Conservation (phyloP, 176 grass and related monocot species). For the Carex parvula region DNA sequence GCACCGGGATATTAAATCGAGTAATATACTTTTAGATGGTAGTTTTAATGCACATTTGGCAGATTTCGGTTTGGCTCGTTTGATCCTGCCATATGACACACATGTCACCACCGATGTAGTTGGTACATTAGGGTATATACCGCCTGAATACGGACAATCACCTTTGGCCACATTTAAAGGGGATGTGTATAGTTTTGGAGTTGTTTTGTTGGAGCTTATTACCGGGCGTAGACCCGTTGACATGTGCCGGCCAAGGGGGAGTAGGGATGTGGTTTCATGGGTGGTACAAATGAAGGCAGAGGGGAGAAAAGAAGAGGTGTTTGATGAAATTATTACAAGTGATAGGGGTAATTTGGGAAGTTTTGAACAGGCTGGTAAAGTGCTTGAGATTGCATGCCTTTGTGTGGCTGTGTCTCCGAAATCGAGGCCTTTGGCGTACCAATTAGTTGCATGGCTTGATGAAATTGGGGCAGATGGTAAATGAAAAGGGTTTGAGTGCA, state of each 20-base stretch:
- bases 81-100: slow-evolving; percentile 64
- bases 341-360: slow-evolving; percentile 32
- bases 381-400: slow-evolving; percentile 81
- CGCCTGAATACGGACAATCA: slow-evolving; percentile 75
- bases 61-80: slow-evolving; percentile 82
- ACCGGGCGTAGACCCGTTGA: slow-evolving; percentile 76
- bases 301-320: slow-evolving; percentile 61
- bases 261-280: slow-evolving; percentile 86
- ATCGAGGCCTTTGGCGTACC: slow-evolving; percentile 62
- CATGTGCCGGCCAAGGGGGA: slow-evolving; percentile 86
- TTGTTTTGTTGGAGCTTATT: slow-evolving; percentile 78
- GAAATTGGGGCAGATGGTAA: slow-evolving; percentile 32
- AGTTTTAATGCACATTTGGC: slow-evolving; percentile 85
- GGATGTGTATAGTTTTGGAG: slow-evolving; percentile 81
- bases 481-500: slow-evolving; percentile 28
- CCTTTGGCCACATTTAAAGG: slow-evolving; percentile 83
- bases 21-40: slow-evolving; percentile 87
- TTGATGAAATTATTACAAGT: slow-evolving; percentile 51
- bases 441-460: slow-evolving; percentile 74
- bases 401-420: slow-evolving; percentile 65
- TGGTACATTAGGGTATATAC: slow-evolving; percentile 82
- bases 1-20: slow-evolving; percentile 94
- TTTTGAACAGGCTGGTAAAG: slow-evolving; percentile 35
- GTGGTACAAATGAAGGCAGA: slow-evolving; percentile 79
- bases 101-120: slow-evolving; percentile 93